These are phyloP conservation scores for Deinandra increscens DNA, from an alignment of 129 eudicot species.

Conservation along the genomic window DNA sequence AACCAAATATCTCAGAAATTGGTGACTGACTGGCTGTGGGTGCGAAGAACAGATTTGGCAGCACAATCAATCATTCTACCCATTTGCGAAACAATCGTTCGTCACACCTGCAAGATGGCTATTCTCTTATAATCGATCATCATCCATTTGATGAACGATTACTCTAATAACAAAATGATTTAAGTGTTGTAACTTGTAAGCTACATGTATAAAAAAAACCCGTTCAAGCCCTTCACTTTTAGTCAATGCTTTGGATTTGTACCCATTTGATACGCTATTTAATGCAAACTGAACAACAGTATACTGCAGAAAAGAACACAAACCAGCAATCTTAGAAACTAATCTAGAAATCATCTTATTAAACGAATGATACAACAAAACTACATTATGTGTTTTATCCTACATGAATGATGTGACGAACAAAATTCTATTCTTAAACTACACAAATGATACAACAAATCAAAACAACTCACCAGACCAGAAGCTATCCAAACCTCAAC, in stretches of 20 bases:
- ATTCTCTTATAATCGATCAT: too few relatives aligned
- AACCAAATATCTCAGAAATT: too few relatives aligned
- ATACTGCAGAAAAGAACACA: background rate
- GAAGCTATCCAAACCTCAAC: conserved; percentile 38
- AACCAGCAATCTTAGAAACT: background rate
- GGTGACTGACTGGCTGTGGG: too few relatives aligned
- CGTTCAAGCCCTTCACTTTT: background rate
- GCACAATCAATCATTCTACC: too few relatives aligned
- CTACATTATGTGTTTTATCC: background rate
- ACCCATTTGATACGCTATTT: background rate
- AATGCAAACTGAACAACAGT: background rate
- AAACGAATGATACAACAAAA: conserved; percentile 12
- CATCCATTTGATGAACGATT: too few relatives aligned
- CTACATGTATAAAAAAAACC: too few relatives aligned
- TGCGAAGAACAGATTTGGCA: too few relatives aligned
- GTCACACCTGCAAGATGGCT: too few relatives aligned
- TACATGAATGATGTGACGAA: background rate
- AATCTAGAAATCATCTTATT: conserved; percentile 16
- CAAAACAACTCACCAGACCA: conserved; percentile 24
- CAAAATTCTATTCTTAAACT: conserved; percentile 22
- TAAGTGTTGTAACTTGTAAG: too few relatives aligned
- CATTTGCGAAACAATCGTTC: too few relatives aligned
- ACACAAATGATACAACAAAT: conserved; percentile 13
- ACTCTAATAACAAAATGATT: too few relatives aligned
- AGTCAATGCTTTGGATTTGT: background rate